A percentile compares a stretch with the other conserved stretches of the same genome.
phyloP scores from a whole-genome alignment of 352 stramenopile genomes.

The Globisporangium sylvaticum region DNA sequence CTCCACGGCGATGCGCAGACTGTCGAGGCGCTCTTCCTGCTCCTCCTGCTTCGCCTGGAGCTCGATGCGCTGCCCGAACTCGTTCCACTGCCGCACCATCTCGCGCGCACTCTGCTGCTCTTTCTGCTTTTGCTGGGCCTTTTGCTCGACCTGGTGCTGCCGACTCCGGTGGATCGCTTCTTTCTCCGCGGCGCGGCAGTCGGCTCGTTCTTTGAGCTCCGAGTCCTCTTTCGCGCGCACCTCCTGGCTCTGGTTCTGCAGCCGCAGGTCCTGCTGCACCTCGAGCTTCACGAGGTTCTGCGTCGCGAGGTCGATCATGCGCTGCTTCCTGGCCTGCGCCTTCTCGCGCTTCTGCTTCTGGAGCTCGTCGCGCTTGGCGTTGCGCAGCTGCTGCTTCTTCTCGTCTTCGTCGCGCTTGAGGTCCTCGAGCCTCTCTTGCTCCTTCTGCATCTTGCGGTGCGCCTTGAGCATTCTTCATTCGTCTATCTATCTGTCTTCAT shows the following conservation, averaged over 20 bases:
- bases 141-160: constrained; percentile 52
- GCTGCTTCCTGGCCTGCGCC: constrained; percentile 62
- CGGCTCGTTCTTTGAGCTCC: constrained; percentile 47
- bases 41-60: constrained; percentile 58
- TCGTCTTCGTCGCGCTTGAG: constrained; percentile 67
- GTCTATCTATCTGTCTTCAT: background rate
- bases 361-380: constrained; percentile 59
- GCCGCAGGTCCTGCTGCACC: constrained; percentile 48
- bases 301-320: constrained; percentile 80
- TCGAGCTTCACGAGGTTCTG: constrained; percentile 72
- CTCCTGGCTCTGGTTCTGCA: constrained; percentile 67
- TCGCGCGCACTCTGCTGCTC: constrained; percentile 43
- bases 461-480: constrained; percentile 18
- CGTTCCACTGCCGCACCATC: constrained; percentile 54
- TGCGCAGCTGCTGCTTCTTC: constrained; percentile 60
- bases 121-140: constrained; percentile 29
- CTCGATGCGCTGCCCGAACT: constrained; percentile 62
- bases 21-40: constrained; percentile 50
- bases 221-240: constrained; percentile 72
- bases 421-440: constrained; percentile 65
- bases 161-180: constrained; percentile 58
- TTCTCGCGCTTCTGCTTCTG: constrained; percentile 55
- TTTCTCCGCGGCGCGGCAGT: constrained; percentile 63
- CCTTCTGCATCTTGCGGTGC: constrained; percentile 47
- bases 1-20: constrained; percentile 52